These are phyloP conservation scores for Ascosphaera apis DNA, from an alignment of 2,329 filamentous ascomycete genomes.

Conservation along the genomic window DNA sequence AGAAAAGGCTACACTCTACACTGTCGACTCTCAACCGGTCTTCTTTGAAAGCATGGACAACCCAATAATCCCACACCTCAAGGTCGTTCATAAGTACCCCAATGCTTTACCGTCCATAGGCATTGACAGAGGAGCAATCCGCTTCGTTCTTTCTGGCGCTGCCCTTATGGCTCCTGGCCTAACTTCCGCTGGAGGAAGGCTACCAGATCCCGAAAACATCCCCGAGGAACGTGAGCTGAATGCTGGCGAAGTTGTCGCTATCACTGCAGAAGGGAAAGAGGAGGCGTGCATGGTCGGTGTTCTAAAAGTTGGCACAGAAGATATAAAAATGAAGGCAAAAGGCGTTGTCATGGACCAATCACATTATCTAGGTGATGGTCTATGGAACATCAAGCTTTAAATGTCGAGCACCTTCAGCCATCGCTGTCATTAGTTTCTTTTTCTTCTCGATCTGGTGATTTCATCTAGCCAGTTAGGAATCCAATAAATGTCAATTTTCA, in stretches of 20 bases:
- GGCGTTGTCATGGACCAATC: conserved; percentile 82
- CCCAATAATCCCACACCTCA: conserved; percentile 65
- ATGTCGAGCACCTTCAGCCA: no score
- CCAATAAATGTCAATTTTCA: no score
- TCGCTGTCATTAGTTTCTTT: neutral
- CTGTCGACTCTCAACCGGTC: conserved; percentile 51
- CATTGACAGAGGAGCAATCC: conserved; percentile 87
- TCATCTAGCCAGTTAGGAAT: no score
- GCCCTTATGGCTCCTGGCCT: conserved; percentile 91
- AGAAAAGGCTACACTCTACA: conserved; percentile 74
- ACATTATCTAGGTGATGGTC: conserved; percentile 80
- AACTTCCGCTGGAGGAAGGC: conserved; percentile 56
- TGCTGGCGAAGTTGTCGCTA: conserved; percentile 63
- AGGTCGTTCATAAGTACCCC: conserved; percentile 76
- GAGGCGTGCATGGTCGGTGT: conserved; percentile 74
- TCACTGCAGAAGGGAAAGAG: conserved; percentile 82
- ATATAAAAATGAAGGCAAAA: conserved; percentile 87
- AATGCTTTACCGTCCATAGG: conserved; percentile 60
- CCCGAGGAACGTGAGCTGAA: conserved; percentile 36
- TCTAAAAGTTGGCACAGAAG: conserved; percentile 62
- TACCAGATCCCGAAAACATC: conserved; percentile 34
- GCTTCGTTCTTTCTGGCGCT: conserved; percentile 82
- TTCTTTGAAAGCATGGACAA: conserved; percentile 77
- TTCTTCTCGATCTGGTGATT: conserved; percentile 6
- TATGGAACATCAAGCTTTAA: conserved; percentile 57